Percentiles rank a stretch among this genome's conserved stretches.
Evolutionary conservation across 2,329 filamentous ascomycete genomes (phyloP).

Genomic region (Cadophora sp.): DNA sequence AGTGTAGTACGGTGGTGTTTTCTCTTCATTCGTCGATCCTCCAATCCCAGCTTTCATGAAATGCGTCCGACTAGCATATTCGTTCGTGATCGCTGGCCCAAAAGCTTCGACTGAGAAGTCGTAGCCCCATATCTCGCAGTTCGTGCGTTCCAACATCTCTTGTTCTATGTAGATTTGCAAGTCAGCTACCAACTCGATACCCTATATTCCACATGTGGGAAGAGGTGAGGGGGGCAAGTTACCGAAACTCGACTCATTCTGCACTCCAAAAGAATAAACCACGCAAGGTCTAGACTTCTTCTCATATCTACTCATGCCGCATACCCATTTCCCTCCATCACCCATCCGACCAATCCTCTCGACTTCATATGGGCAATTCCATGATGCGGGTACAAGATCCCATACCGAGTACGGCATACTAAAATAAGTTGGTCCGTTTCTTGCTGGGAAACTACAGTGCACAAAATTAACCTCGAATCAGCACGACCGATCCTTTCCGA

Average conservation of each 20-base stretch:
- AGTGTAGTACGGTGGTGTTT: slow-evolving; percentile 43
- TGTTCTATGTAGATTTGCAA: slow-evolving; percentile 40
- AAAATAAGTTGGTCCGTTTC: slow-evolving; percentile 29
- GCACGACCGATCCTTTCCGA: too few relatives aligned
- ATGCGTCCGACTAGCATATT: slow-evolving; percentile 38
- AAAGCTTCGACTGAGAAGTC: slow-evolving; percentile 48
- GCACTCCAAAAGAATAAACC: slow-evolving; percentile 49
- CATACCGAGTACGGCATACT: slow-evolving; percentile 45
- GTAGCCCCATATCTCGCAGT: slow-evolving; percentile 50
- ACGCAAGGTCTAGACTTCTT: slow-evolving; percentile 41
- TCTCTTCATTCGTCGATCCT: slow-evolving; percentile 39
- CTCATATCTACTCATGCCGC: slow-evolving; percentile 48
- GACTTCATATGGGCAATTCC: slow-evolving; percentile 49
- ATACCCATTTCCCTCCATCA: slow-evolving; percentile 51
- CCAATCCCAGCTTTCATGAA: slow-evolving; percentile 47
- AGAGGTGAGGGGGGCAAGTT: not conserved
- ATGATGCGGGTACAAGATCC: slow-evolving; percentile 49
- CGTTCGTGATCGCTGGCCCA: slow-evolving; percentile 41
- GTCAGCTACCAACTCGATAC: not conserved
- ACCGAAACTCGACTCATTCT: slow-evolving; percentile 48
- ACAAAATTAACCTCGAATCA: not conserved
- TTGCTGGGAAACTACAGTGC: slow-evolving; percentile 37
- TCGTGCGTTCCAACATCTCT: slow-evolving; percentile 48
- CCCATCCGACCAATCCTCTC: slow-evolving; percentile 49
- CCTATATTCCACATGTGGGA: not conserved